Evolutionary conservation across 495 filamentous ascomycete genomes (phyloP), one percentile per base, ranked within the genome.

Genomic region (Podospora pseudopauciseta): DNA sequence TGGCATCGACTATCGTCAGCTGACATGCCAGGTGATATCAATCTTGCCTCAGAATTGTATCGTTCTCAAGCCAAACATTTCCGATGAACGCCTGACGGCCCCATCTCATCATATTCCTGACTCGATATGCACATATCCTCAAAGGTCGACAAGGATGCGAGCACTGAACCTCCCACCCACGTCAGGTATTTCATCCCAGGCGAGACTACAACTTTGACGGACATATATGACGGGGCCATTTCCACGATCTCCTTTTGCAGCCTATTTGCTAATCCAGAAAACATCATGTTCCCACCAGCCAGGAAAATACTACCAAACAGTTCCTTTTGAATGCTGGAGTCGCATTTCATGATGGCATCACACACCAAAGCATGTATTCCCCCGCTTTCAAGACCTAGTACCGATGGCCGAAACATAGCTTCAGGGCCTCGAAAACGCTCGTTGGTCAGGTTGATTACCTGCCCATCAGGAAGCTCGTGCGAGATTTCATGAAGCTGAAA

Each of bases 121-220:
- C 98, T 99, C 72, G 95, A 99, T 90, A 99, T 98, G 96, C 95
- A 99, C 96, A 99, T 99, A 86, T 98, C 95, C 86, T 98, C 94
- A 93, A 98, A 98, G 84, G 95, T 98, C 68, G 95, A 99, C 72
- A 99, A 92, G 70, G 95, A 99, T 72, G 95, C 95, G 79, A 99
- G 85, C 81, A 99, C 98, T 81, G 95, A 99, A 88, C 95, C 95
- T 92, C 95, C 95, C 81, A 99, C 98, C 95, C 95, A 99, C 86
- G 98, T 96, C 69, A 96, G 98, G 86, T 98, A 99, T 83, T 97
- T 96, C 75, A 95, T 87, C 85, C 98, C 95, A 28, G 95, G 94
- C 68, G 95, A 95, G 73, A 95, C 95, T 75, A 97, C 97, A 74
- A 99, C 98, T 82, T 96, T 95, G 81, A 99, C 97, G 82, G 93